A percentile compares a stretch with the other conserved stretches of the same genome.
Conservation (phyloP, 139 green algal genomes). For the Auxenochlorella protothecoides region DNA sequence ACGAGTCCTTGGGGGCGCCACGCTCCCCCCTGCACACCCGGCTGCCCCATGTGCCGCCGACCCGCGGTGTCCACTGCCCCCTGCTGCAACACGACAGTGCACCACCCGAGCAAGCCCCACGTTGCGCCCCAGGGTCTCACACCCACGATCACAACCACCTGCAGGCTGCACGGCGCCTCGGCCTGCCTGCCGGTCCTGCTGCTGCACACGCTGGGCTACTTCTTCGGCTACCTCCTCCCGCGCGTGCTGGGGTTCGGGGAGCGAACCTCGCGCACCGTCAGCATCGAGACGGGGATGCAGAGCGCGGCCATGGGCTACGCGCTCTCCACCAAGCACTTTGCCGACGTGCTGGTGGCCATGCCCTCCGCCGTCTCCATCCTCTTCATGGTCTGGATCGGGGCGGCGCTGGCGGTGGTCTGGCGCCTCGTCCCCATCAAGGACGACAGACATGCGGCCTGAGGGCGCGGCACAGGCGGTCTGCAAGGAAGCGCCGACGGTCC, state of each 20-base stretch:
- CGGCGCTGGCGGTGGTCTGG: constrained; percentile 23
- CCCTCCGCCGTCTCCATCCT: constrained; percentile 39
- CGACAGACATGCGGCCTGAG: not conserved
- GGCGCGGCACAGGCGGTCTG: no score
- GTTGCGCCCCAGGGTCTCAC: no score
- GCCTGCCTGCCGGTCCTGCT: constrained; percentile 33
- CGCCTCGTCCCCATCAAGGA: constrained; percentile 21
- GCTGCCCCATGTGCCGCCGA: no score
- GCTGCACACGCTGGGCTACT: constrained; percentile 52
- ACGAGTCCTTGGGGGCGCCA: no score
- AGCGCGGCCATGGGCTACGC: constrained; percentile 59
- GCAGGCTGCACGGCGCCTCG: constrained; percentile 28
- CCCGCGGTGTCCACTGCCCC: no score
- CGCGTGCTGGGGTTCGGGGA: constrained; percentile 43
- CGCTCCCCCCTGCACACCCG: no score
- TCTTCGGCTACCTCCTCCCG: constrained; percentile 55
- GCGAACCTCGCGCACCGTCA: constrained; percentile 37
- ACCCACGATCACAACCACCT: not conserved
- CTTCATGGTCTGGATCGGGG: constrained; percentile 27
- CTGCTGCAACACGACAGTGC: no score
- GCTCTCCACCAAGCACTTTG: constrained; percentile 61
- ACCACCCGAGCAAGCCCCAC: no score
- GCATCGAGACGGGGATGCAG: constrained; percentile 45
- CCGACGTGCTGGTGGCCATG: constrained; percentile 54
- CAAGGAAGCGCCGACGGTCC: no score